Conservation (phyloP, 2,329 filamentous ascomycete genomes). For the Venturia oleaginea region DNA sequence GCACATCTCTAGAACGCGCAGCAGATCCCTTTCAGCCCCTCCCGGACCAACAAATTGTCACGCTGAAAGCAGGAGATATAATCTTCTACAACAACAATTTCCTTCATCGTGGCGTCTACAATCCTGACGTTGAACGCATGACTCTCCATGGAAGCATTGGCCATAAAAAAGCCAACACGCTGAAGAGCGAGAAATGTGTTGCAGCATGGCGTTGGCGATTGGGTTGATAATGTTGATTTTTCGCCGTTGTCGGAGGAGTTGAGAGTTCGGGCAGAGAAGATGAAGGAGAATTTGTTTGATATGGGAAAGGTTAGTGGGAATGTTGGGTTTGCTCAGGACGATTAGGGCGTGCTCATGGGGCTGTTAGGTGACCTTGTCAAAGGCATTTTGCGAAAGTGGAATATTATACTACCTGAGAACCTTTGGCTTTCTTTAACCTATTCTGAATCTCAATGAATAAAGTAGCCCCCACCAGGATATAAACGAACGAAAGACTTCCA, state of each 20-base stretch:
- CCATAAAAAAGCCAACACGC: conserved; percentile 43
- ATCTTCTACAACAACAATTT: conserved; percentile 92
- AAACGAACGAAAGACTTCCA: too few relatives aligned
- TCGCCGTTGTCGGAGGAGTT: conserved; percentile 32
- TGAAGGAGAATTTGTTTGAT: conserved; percentile 51
- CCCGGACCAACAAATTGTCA: conserved; percentile 56
- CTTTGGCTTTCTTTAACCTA: too few relatives aligned
- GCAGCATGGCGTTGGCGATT: conserved; percentile 63
- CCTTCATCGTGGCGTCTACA: conserved; percentile 62
- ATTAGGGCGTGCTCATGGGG: too few relatives aligned
- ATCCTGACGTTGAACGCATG: conserved; percentile 49
- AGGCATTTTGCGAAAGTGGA: too few relatives aligned
- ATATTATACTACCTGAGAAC: too few relatives aligned
- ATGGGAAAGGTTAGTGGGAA: conserved; percentile 52
- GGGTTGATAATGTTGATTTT: conserved; percentile 54
- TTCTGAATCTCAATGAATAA: too few relatives aligned
- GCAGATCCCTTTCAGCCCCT: conserved; percentile 59
- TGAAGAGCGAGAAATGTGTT: conserved; percentile 61
- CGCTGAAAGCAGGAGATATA: conserved; percentile 63
- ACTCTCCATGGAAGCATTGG: conserved; percentile 68
- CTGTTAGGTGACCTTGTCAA: too few relatives aligned
- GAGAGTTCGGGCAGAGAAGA: conserved; percentile 47
- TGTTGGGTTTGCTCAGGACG: conserved; percentile 55
- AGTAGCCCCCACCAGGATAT: too few relatives aligned
- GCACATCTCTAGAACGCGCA: conserved; percentile 59